Evolutionary conservation across 2,329 filamentous ascomycete species (phyloP), one percentile per base, ranked within the genome.

Genomic region (Phaeosphaeriaceae sp.): DNA sequence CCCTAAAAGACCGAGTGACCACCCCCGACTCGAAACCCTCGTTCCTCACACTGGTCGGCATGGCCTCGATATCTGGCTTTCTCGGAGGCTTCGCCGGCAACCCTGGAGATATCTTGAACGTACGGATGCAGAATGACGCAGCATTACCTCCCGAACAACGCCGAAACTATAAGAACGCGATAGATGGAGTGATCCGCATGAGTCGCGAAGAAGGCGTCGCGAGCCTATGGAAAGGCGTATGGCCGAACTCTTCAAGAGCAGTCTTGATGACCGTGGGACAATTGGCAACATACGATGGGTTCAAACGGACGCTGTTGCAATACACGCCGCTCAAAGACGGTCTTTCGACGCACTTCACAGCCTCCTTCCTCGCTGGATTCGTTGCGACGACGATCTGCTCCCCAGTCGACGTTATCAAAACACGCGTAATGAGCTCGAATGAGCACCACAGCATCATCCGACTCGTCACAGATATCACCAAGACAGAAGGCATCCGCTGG

Each of bases 81-180:
- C 79, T 96, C 2, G 95, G 95, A 61, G 95, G 95, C 50, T 81
- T 98, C 48, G 91, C 90, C 6, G 95, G 95, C 65, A 99, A 98
- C 80, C 93, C 93, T 2, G 94, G 93, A 65, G 95, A 99, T 76
- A 93, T 99, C 33, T 84, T 97, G 72, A 99, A 99, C 79, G 95
- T 99, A 50, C 92, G 95, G 66, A 99, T 99, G 95, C 95, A 99
- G 81, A 92, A 96, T 79, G 95, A 90, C 69, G 89, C 91, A 2
- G 88, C 92, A 0, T 86, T 97, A 1, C 91, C 93, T 0, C 71
- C 80, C 0, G 84, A 85, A 5, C 82, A 96, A 72, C 88, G 92
- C 48, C 87, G 94, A 56, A 95, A 96, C 78, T 99, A 99, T 81
- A 89, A 88, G 63, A 86, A 98, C 77, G 95, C 93, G 2, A 77